These are phyloP conservation scores for Boletus edulis DNA, from an alignment of 768 basidiomycete species.

Conservation along the genomic window DNA sequence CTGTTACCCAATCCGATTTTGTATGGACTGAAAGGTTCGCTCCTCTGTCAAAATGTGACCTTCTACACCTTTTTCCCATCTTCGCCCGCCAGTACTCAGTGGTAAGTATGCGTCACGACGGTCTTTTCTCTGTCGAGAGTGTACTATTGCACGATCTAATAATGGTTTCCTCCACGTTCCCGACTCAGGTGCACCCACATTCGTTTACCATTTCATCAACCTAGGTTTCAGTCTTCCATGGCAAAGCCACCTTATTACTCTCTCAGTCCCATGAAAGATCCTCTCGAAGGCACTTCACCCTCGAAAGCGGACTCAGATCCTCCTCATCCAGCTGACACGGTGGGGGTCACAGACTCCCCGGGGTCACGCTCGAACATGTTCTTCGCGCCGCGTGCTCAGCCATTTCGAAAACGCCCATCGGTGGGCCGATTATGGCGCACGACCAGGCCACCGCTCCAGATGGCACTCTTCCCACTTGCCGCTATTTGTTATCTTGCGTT, in stretches of 20 bases:
- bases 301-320: background rate
- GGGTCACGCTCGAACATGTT: slow-evolving; percentile 1
- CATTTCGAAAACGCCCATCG: background rate
- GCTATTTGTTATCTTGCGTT: slow-evolving; percentile 30
- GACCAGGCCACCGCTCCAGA: slow-evolving; percentile 5
- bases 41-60: too few relatives aligned
- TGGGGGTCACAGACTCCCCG: background rate
- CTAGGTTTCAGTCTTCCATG: slow-evolving; percentile 4
- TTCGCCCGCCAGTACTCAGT: background rate
- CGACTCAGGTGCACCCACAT: slow-evolving; percentile 2
- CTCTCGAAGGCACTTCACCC: background rate
- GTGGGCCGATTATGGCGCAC: slow-evolving; percentile 4
- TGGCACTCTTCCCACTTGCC: slow-evolving; percentile 24
- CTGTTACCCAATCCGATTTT: background rate
- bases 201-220: slow-evolving; percentile 2
- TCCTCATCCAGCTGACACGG: background rate
- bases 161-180: background rate
- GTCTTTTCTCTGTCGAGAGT: background rate
- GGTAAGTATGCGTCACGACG: background rate
- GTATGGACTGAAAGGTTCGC: too few relatives aligned
- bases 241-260: slow-evolving; percentile 19
- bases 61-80: background rate
- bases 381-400: slow-evolving; percentile 5
- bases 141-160: background rate
- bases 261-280: slow-evolving; percentile 9